Conservation (phyloP, 768 basidiomycete species). For the Mycena metata region DNA sequence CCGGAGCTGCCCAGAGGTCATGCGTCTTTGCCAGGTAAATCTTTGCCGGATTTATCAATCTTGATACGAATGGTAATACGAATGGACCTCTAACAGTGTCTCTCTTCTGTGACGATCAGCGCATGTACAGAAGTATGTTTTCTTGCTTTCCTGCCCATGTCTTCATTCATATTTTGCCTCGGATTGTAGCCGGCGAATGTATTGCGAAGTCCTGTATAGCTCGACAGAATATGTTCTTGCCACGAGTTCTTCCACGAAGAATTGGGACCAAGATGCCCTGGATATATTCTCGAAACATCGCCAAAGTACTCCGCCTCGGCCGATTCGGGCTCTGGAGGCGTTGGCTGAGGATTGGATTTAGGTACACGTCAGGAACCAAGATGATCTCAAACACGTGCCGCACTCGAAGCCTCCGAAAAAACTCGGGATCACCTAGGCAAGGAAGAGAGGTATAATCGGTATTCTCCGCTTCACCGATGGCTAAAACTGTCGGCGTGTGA, state of each 20-base stretch:
- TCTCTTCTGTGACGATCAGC: slow-evolving; percentile 1
- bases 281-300: slow-evolving; percentile 1
- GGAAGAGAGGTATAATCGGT: slow-evolving; percentile 1
- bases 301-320: neutral
- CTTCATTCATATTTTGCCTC: no score
- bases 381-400: neutral
- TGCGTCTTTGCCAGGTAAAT: slow-evolving; percentile 3
- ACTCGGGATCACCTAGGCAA: slow-evolving; percentile 1
- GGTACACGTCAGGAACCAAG: neutral
- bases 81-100: slow-evolving; percentile 1
- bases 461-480: neutral
- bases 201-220: slow-evolving; percentile 1
- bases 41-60: slow-evolving; percentile 1
- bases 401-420: slow-evolving; percentile 3
- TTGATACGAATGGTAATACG: no score
- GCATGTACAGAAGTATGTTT: neutral
- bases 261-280: neutral
- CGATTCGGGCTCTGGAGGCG: slow-evolving; percentile 1
- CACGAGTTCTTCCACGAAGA: slow-evolving; percentile 3
- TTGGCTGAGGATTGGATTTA: neutral
- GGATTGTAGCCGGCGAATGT: slow-evolving; percentile 1
- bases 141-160: no score
- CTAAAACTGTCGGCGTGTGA: no score
- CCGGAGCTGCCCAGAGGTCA: slow-evolving; percentile 2
- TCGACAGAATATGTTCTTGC: slow-evolving; percentile 3